Evolutionary conservation across 345 rosid genomes (phyloP), one percentile per base, ranked within the genome.

Genomic region (Hirschfeldia incana): DNA sequence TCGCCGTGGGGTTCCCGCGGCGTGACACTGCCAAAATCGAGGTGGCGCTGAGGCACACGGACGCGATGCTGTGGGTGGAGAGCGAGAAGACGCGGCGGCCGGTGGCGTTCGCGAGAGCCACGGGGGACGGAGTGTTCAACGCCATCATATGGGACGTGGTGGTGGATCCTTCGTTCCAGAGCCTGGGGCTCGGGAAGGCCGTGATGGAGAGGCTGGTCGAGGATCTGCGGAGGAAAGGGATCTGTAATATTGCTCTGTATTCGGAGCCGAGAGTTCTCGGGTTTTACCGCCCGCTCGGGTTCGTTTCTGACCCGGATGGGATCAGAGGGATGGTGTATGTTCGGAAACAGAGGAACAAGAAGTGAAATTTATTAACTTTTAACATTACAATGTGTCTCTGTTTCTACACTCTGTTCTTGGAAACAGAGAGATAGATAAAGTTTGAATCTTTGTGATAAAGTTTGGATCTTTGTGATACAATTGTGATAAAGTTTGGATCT

Each of bases 121-220:
- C 98, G 0, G 97, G 98, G 1, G 97, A 93, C 73, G 91, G 92
- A 13, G 97, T 91, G 8, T 92, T 95, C 87, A 95, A 95, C 69
- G 97, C 98, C 2, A 91, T 93, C 49, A 90, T 95, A 44, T 92
- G 98, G 98, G 98, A 94, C 80, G 98, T 92, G 65, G 98, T 92
- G 80, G 97, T 94, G 65, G 97, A 90, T 65, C 98, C 97, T 4
- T 84, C 94, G 59, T 92, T 84, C 27, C 98, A 94, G 67, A 94
- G 95, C 44, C 73, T 88, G 12, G 97, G 98, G 5, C 81, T 91
- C 0, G 98, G 98, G 67, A 94, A 91, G 79, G 98, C 92, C 1
- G 89, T 92, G 62, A 87, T 94, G 90, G 98, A 94, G 80, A 78
- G 99, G 74, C 32, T 92, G 82, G 66, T 95, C 0, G 89, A 74